Percentiles rank a stretch among this genome's conserved stretches.
Conservation (phyloP, 257 asterid genomes). For the Galeopsis tetrahit region DNA sequence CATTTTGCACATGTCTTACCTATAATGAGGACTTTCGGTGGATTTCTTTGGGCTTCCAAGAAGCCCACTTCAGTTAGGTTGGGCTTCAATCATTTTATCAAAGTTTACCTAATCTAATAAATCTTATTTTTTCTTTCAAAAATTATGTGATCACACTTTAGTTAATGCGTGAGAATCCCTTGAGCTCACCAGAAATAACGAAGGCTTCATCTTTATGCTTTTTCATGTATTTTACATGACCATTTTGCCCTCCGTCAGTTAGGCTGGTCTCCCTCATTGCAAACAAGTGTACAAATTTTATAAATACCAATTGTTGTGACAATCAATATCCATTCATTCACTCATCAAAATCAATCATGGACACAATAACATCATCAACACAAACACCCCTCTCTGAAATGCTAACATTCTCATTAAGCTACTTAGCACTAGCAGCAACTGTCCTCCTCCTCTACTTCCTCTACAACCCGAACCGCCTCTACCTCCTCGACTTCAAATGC, state of each 20-base stretch:
- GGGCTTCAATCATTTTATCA: too few species aligned
- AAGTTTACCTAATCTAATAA: too few species aligned
- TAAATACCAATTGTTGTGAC: not conserved
- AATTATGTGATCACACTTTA: too few species aligned
- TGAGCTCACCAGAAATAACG: too few species aligned
- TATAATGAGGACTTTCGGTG: too few species aligned
- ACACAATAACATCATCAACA: not conserved
- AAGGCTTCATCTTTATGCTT: not conserved
- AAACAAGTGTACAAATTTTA: not conserved
- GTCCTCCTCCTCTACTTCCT: not conserved
- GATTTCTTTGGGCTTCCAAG: too few species aligned
- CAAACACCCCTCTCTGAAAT: not conserved
- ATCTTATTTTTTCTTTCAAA: too few species aligned
- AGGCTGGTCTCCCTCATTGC: not conserved
- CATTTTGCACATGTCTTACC: too few species aligned
- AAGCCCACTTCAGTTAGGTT: too few species aligned
- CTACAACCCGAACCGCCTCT: slow-evolving; percentile 10
- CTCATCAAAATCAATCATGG: not conserved
- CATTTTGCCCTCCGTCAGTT: slow-evolving; percentile 29
- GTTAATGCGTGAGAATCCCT: too few species aligned
- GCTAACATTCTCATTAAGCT: not conserved
- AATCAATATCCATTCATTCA: not conserved
- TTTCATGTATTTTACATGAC: slow-evolving; percentile 13
- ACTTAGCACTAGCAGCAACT: not conserved
- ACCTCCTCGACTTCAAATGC: slow-evolving; percentile 30